Evolutionary conservation across 345 rosid genomes (phyloP), one percentile per base, ranked within the genome.

Genomic region (Pistacia integerrima): DNA sequence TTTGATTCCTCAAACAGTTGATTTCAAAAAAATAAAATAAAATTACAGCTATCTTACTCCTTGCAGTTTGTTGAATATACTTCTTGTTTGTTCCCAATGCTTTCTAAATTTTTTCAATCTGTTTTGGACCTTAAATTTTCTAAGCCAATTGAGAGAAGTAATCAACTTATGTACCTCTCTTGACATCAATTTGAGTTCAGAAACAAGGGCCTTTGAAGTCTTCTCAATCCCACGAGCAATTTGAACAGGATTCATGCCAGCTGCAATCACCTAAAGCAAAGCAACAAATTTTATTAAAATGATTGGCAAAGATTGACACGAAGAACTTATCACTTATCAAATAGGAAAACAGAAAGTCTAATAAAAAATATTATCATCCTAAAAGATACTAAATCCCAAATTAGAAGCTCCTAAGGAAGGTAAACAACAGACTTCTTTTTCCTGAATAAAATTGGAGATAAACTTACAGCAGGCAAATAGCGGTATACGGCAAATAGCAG

Each of bases 211-310:
- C 20, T 77, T 84, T 6, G 91, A 85, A 3, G 96, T 93, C 80
- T 89, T 90, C 74, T 85, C 97, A 65, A 95, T 90, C 63, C 99
- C 99, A 35, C 94, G 93, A 38, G 92, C 90, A 82, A 93, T 67
- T 85, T 89, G 96, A 33, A 93, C 71, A 36, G 99, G 99, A 82
- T 93, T 95, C 77, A 73, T 81, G 74, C 98, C 98, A 80, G 97
- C 94, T 65, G 93, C 87, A 83, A 86, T 84, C 72, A 94, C 98
- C 97, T 94, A 79, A 74, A 81, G 77, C 56, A 80, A 70, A 64
- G 38, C 66, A 48, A 60, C 68, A 67, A 63, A 70, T 79, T 52
- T 57, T 64, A 56, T 35, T 14, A 1, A 22, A 75, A 69, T 61
- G 54, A 44, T 51, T 67, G 68, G 44, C n/a, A 56, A 9, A 58